phyloP scores from a whole-genome alignment of 2,329 filamentous ascomycete genomes.

The Aspergillus awamori region DNA sequence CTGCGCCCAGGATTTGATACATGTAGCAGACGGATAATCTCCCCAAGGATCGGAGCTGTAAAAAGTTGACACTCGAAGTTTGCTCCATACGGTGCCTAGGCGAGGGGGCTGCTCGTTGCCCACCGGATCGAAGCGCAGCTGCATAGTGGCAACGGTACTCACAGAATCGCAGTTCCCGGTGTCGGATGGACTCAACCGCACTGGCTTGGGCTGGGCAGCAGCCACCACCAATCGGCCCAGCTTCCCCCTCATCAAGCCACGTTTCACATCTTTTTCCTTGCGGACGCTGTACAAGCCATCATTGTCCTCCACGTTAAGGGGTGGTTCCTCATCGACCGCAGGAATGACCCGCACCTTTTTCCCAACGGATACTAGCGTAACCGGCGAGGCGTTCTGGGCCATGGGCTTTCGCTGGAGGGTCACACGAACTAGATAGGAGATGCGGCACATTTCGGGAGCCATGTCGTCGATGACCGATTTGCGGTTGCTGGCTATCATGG shows the following conservation, averaged over 20 bases:
- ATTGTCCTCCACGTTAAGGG: conserved; percentile 53
- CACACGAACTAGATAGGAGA: conserved; percentile 59
- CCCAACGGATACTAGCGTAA: conserved; percentile 53
- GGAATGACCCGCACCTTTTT: conserved; percentile 65
- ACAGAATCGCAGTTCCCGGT: conserved; percentile 44
- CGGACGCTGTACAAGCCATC: conserved; percentile 55
- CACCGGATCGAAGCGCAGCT: conserved; percentile 63
- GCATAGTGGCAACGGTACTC: conserved; percentile 58
- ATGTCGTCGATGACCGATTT: conserved; percentile 61
- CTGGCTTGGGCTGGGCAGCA: conserved; percentile 60
- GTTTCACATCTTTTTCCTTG: conserved; percentile 62
- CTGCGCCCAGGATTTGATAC: conserved; percentile 44
- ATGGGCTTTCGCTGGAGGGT: conserved; percentile 37
- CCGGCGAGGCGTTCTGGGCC: conserved; percentile 23
- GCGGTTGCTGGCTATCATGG: conserved; percentile 55
- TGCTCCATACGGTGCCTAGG: conserved; percentile 56
- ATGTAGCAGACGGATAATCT: conserved; percentile 51
- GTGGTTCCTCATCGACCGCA: conserved; percentile 61
- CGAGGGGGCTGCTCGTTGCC: conserved; percentile 56
- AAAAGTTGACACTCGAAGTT: conserved; percentile 61
- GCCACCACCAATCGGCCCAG: conserved; percentile 61
- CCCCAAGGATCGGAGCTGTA: conserved; percentile 57
- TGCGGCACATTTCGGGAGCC: conserved; percentile 63
- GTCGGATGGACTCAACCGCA: conserved; percentile 52
- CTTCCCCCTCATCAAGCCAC: conserved; percentile 61